Evolutionary conservation across 1,139 yeast species (phyloP), one percentile per base, ranked within the genome.

Genomic region (Pichia sp.): DNA sequence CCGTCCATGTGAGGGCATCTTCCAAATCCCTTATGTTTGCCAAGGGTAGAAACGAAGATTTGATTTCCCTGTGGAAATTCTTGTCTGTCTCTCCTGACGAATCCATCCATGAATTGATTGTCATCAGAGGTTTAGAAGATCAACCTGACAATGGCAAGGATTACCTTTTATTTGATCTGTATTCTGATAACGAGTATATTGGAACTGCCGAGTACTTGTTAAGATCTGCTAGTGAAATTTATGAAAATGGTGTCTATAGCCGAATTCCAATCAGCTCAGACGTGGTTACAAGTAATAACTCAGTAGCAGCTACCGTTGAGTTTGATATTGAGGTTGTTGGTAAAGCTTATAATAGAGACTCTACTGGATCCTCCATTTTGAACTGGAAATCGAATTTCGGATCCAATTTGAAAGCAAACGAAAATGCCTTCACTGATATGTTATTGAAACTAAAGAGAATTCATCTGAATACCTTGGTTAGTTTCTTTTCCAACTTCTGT

Each of bases 41-140:
- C 28, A 81, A 81, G 57, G 87, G 87, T 7, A 73, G 86, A 0
- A 83, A 83, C 61, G 85, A 80, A 56, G 64, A 65, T 33, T 75
- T 73, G 32, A 64, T 65, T 38, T 64, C 69, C 28, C 55, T 64
- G 26, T 87, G 95, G 95, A 79, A 78, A 49, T 85, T 87, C 55
- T 73, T 85, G n/a, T 81, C 94, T 2, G 87, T 84, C 11, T 72
- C 73, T 55, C 80, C 88, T 2, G 83, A 77, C 42, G 96, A 87
- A 46, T 40, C 48, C 27, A 48, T 61, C 28, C 46, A 56, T 28
- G 65, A 62, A 43, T 45, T 54, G 10, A 53, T 62, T 37, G 59
- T 52, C 61, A 71, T 77, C 9, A 69, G 84, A 51, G 94, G 94
- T 36, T 49, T 60, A 10, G 48, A 45, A 8, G 38, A 44, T 4